phyloP scores from a whole-genome alignment of 768 basidiomycete genomes.

The Paxillus ammoniavirescens region DNA sequence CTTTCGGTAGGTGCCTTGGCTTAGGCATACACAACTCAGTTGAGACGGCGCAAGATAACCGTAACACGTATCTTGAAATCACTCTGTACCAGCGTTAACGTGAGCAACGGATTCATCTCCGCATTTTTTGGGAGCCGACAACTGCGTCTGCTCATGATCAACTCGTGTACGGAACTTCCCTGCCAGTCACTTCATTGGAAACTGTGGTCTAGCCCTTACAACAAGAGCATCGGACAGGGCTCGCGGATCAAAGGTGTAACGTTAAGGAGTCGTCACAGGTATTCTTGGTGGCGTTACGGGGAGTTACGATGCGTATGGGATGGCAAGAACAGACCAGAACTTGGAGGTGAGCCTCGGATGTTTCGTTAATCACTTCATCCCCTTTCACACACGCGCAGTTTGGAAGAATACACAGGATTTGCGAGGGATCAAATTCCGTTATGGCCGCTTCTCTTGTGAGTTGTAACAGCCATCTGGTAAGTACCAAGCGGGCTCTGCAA shows the following conservation, averaged over 20 bases:
- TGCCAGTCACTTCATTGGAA: conserved; percentile 13
- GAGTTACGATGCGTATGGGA: conserved; percentile 14
- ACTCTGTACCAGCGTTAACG: background rate
- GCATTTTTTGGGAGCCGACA: conserved; percentile 15
- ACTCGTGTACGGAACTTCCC: conserved; percentile 3
- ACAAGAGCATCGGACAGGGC: conserved; percentile 4
- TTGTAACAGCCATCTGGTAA: conserved; percentile 20
- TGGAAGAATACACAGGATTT: conserved; percentile 7
- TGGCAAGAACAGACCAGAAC: conserved; percentile 4
- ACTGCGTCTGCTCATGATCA: background rate
- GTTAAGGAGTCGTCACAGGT: conserved; percentile 13
- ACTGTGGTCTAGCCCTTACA: conserved; percentile 13
- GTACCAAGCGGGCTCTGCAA: conserved; percentile 16
- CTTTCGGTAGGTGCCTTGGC: conserved; percentile 17
- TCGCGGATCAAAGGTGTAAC: conserved; percentile 21
- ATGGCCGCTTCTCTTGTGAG: conserved; percentile 23
- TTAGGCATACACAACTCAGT: conserved; percentile 6
- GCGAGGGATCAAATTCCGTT: conserved; percentile 17
- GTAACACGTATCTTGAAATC: background rate
- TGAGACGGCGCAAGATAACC: conserved; percentile 19
- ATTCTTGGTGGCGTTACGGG: conserved; percentile 21
- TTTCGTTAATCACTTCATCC: conserved; percentile 18
- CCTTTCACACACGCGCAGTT: conserved; percentile 21
- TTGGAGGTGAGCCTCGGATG: conserved; percentile 10
- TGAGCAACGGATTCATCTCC: conserved; percentile 27